A percentile compares a stretch with the other conserved stretches of the same genome.
These are phyloP conservation scores for Botryosphaeria dothidea DNA, from an alignment of 2,329 filamentous ascomycete genomes.

Conservation along the genomic window DNA sequence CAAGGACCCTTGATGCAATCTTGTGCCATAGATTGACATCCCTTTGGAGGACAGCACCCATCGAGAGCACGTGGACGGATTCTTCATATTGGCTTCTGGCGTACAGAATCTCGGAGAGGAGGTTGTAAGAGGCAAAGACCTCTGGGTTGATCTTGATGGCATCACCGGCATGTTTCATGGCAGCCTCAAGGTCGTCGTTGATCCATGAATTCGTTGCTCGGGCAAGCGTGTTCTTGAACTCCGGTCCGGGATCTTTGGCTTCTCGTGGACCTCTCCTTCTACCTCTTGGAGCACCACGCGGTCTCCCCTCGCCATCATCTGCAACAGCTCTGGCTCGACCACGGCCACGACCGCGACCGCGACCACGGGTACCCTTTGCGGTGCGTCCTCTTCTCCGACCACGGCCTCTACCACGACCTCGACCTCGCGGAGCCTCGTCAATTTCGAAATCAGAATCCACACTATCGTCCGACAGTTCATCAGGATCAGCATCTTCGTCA, in stretches of 20 bases:
- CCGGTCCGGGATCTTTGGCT: slow-evolving; percentile 67
- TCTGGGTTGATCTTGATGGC: slow-evolving; percentile 56
- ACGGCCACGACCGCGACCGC: slow-evolving; percentile 28
- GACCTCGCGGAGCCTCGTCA: neutral
- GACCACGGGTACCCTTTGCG: slow-evolving; percentile 21
- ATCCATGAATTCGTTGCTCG: slow-evolving; percentile 70
- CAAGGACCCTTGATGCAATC: slow-evolving; percentile 56
- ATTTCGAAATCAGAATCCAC: slow-evolving; percentile 14
- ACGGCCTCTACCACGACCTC: slow-evolving; percentile 18
- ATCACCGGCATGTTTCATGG: slow-evolving; percentile 33
- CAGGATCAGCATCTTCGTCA: slow-evolving; percentile 27
- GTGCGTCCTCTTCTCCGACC: slow-evolving; percentile 2
- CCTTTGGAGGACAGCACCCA: slow-evolving; percentile 59
- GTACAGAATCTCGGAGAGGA: slow-evolving; percentile 61
- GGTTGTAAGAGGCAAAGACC: slow-evolving; percentile 61
- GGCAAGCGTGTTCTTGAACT: slow-evolving; percentile 69
- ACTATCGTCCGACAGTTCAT: slow-evolving; percentile 9
- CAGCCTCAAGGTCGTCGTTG: slow-evolving; percentile 58
- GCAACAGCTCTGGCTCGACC: neutral
- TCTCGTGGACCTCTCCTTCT: slow-evolving; percentile 49
- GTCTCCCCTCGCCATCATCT: slow-evolving; percentile 22
- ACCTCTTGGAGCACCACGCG: slow-evolving; percentile 26
- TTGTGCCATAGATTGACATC: slow-evolving; percentile 60
- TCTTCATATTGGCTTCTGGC: slow-evolving; percentile 58
- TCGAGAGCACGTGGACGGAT: slow-evolving; percentile 57